phyloP scores from a whole-genome alignment of 306 rosid genomes.

The Morella rubra region DNA sequence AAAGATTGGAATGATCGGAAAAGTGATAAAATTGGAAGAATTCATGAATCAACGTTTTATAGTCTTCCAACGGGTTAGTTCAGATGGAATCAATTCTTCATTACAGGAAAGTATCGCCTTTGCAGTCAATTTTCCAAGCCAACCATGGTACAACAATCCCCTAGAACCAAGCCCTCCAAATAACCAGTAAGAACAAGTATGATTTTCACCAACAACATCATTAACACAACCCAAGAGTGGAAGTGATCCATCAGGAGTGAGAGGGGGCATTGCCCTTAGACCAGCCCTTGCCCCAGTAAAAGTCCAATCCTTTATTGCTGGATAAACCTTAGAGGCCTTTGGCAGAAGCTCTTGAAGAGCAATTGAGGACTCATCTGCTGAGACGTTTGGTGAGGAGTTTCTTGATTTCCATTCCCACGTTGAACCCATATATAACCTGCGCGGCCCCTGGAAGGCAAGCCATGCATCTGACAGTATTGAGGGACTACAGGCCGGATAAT shows the following conservation, averaged over 20 bases:
- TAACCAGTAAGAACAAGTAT: constrained; percentile 66
- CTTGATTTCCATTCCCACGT: constrained; percentile 93
- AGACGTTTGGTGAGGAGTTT: constrained; percentile 65
- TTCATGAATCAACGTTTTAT: constrained; percentile 2
- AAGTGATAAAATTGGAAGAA: constrained; percentile 8
- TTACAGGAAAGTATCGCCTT: constrained; percentile 68
- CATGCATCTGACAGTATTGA: constrained; percentile 88
- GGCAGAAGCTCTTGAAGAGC: constrained; percentile 72
- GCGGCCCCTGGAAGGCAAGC: constrained; percentile 74
- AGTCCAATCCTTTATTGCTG: constrained; percentile 64
- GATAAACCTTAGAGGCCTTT: constrained; percentile 66
- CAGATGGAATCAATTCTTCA: constrained; percentile 68
- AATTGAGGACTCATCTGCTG: constrained; percentile 54
- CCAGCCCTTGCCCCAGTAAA: constrained; percentile 79
- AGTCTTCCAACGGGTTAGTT: constrained; percentile 75
- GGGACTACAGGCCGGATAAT: constrained; percentile 63
- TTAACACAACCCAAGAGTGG: constrained; percentile 83
- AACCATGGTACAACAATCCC: constrained; percentile 87
- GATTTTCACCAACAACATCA: constrained; percentile 44
- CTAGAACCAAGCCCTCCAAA: constrained; percentile 93
- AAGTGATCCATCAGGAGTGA: constrained; percentile 74
- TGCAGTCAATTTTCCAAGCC: constrained; percentile 83
- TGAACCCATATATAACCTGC: constrained; percentile 64
- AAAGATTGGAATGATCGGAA: too few relatives aligned
- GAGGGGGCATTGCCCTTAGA: constrained; percentile 97